Base-by-base conservation (phyloP, 2,329 filamentous ascomycete species). In the Seiridium cupressi region DNA sequence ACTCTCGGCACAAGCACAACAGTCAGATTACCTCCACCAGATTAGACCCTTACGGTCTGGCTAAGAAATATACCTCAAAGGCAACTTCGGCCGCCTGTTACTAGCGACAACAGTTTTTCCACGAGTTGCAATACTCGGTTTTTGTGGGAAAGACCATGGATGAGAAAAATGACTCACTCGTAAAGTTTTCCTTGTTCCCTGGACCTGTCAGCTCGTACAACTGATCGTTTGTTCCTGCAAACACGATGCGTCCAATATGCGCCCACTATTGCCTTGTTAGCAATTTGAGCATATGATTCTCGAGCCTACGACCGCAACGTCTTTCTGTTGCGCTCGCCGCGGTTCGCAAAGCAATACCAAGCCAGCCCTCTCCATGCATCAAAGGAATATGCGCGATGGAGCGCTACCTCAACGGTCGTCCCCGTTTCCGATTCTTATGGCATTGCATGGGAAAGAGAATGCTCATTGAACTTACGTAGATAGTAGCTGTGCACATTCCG, bases 161-260 rank as follows among this genome's bases (percentile, higher is more conserved):
- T 18, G 9, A 2, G 11, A 51, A 11, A 42, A 13, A 13, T 32
- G 32, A 46, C 57, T 47, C 26, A 59, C 57, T 68, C 1, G 81
- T 83, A 62, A 84, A 78, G 61, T 84, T 84, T 69, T 83, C 80
- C 61, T 74, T 70, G 63, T 84, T 83, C 1, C 76, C 77, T 2
- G 70, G 70, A 0, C 81, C 81, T 0, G 79, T 82, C 48, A 84
- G 62, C 42, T 70, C 67, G 13, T 75, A 73, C 63, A 84, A 65
- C 57, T 76, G 73, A 60, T 77, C 75, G 65, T 84, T 82, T 51
- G 76, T 77, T 1, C 79, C 81, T 3, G 78, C 77, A 64, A 82
- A 84, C 4, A 84, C 74, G 42, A 84, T 68, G 3, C 81, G 72
- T 5, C 81, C 82, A 59, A 84, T 83, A 64, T 82, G 78, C 44